Evolutionary conservation across 805 yeast genomes (phyloP), one percentile per base, ranked within the genome.

Genomic region (Myxozyma neotropica): DNA sequence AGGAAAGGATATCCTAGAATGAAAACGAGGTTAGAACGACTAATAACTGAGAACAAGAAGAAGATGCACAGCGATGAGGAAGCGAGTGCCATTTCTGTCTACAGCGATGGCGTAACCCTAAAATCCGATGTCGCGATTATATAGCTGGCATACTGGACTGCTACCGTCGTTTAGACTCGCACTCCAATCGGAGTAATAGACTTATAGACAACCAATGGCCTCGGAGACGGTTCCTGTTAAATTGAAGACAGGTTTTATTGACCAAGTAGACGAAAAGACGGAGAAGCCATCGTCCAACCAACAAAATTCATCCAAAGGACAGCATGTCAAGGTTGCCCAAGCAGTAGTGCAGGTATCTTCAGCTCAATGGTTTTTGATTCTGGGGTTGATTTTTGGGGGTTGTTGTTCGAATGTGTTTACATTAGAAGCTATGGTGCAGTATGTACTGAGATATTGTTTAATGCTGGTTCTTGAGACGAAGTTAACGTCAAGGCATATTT

Each of bases 331-430:
- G 23, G 49, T 43, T 13, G 54, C 31, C 12, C 23, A 40, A 24
- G 55, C 45, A 21, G 43, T 43, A 5, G 39, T 27, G 19, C 65
- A 61, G 49, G 33, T 46, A 23, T 48, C 51, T 8, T 51, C 55
- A 3, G 56, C 62, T 21, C 70, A 71, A 23, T 66, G 68, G 62
- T 42, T 64, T 8, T 42, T 64, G 27, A 65, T 70, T 27, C 55
- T 73, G 4, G 56, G 68, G 10, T 73, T 81, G 33, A 81, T 86
- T 12, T 83, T 86, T 68, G 87, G 88, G 0, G 90, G 92, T 2
- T 87, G 94, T 70, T 88, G 94, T 69, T 74, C 83, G 33, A 88
- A 86, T 70, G 91, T 85, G 29, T 75, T 81, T 58, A 78, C 87
- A 0, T 72, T 87, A 52, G 94, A 88, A 69, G 70, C 76, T 26